Evolutionary conservation across 768 basidiomycete species (phyloP).

Genomic region (Xerocomus potaroensis): DNA sequence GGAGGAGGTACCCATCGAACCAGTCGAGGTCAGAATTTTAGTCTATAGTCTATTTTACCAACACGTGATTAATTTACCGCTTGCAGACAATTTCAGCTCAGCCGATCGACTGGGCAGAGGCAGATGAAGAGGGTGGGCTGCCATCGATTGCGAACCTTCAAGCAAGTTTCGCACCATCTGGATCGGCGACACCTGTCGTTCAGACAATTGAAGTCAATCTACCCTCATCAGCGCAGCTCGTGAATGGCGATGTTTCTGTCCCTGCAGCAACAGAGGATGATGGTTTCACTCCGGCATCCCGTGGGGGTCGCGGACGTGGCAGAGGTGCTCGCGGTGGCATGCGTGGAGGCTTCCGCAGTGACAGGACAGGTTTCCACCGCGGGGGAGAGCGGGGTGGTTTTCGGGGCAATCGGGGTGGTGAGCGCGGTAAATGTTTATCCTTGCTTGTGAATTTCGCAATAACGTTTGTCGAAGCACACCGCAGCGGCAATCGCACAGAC

Average conservation of each 20-base stretch:
- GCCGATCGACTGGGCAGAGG: slow-evolving; percentile 74
- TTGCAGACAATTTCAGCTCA: slow-evolving; percentile 20
- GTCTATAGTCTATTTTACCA: too few relatives aligned
- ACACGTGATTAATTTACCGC: slow-evolving; percentile 1
- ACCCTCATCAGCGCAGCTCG: slow-evolving; percentile 15
- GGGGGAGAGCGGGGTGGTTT: slow-evolving; percentile 33
- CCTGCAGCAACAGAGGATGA: slow-evolving; percentile 46
- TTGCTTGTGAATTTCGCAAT: neutral
- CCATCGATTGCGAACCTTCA: slow-evolving; percentile 77
- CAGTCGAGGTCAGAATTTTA: slow-evolving; percentile 29
- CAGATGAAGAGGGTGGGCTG: slow-evolving; percentile 72
- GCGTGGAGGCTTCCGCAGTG: slow-evolving; percentile 42
- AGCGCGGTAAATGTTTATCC: slow-evolving; percentile 17
- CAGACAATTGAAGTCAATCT: slow-evolving; percentile 35
- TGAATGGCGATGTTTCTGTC: slow-evolving; percentile 21
- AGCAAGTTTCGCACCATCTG: slow-evolving; percentile 72
- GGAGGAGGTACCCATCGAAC: slow-evolving; percentile 10
- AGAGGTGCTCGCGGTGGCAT: slow-evolving; percentile 38
- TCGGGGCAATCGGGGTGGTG: slow-evolving; percentile 32
- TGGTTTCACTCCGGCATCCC: slow-evolving; percentile 49
- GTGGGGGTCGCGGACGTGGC: slow-evolving; percentile 47
- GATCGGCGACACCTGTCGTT: slow-evolving; percentile 55
- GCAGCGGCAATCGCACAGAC: slow-evolving; percentile 22
- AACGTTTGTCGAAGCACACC: slow-evolving; percentile 7
- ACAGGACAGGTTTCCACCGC: slow-evolving; percentile 32